Percentiles rank a stretch among this genome's conserved stretches.
Conservation (phyloP, 768 basidiomycete genomes). For the Pleurotus platypus region DNA sequence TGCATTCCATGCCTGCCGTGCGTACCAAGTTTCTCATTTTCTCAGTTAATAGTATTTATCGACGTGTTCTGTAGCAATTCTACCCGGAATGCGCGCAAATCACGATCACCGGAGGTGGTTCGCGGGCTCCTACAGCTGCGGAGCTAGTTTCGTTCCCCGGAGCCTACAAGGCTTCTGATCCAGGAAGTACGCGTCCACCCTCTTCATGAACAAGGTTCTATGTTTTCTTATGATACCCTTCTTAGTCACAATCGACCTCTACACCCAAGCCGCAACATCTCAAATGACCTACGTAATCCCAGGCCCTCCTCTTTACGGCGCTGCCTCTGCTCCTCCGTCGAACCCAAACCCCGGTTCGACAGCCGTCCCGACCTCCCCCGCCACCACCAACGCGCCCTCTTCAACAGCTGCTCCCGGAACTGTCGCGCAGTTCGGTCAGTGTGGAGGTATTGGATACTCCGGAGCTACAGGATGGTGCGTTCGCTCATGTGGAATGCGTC, state of each 20-base stretch:
- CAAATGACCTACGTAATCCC: slow-evolving; percentile 35
- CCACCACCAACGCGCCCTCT: too few species aligned
- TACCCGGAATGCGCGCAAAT: slow-evolving; percentile 61
- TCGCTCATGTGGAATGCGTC: too few species aligned
- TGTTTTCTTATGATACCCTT: slow-evolving; percentile 12
- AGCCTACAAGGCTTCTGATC: slow-evolving; percentile 38
- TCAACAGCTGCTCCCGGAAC: slow-evolving; percentile 18
- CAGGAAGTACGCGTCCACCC: slow-evolving; percentile 29
- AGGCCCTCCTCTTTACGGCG: slow-evolving; percentile 44
- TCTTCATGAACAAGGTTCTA: background rate
- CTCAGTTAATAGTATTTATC: too few species aligned
- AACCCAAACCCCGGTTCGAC: slow-evolving; percentile 13
- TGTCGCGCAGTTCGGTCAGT: slow-evolving; percentile 37
- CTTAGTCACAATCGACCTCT: slow-evolving; percentile 34
- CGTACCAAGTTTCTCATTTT: background rate
- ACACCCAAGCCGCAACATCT: slow-evolving; percentile 32
- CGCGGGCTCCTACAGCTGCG: slow-evolving; percentile 30
- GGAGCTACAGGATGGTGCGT: slow-evolving; percentile 35
- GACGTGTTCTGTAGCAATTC: slow-evolving; percentile 43
- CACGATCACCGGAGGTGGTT: slow-evolving; percentile 37
- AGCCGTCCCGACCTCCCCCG: too few species aligned
- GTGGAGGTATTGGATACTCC: slow-evolving; percentile 36
- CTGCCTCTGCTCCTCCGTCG: slow-evolving; percentile 17
- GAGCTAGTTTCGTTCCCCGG: slow-evolving; percentile 48
- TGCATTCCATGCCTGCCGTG: slow-evolving; percentile 51